Evolutionary conservation across 1,139 yeast genomes (phyloP), one percentile per base, ranked within the genome.

Genomic region (Keqinozyma sinolaborantium): DNA sequence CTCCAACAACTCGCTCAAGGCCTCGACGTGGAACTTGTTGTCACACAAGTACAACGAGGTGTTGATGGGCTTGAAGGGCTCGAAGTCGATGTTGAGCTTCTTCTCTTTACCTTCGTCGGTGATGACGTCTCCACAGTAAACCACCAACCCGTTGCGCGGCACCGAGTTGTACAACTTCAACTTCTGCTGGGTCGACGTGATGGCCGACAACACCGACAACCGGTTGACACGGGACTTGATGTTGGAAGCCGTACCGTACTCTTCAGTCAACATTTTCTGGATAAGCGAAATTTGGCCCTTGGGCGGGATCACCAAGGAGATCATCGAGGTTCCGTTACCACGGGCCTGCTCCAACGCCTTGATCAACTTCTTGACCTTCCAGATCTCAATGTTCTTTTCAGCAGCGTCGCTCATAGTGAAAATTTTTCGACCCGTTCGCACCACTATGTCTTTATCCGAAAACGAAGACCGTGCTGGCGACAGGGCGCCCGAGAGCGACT

Each of bases 301-400:
- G 48, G 98, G 98, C 28, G 98, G 95, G 44, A 92, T 86, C 51
- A 92, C 85, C 58, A 92, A 73, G 20, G 97, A 88, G 55, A 92
- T 92, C 97, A 92, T 92, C 23, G 98, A 92, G 30, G 98, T 92
- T 62, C 98, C 98, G 57, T 92, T 92, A 61, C 98, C 97, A 62
- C 96, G 78, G 36, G 97, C 97, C 53, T 68, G 67, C 58, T 90
- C 94, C 51, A 92, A 74, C 41, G 86, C 79, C 63, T 83, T 83
- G 70, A 83, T 79, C 74, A 83, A 70, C 67, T 92, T 92, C 73
- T 90, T 90, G 74, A 92, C 83, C 79, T 92, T 92, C 98, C 98
- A 92, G 70, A 92, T 88, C 72, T 92, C 96, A 60, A 92, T 92
- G 67, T 88, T 90, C 70, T 85, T 88, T 60, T 92, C 97, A 31